Percentiles rank a stretch among this genome's conserved stretches.
Conservation (phyloP, 768 basidiomycete species). For the Macrolepiota dolichaula region DNA sequence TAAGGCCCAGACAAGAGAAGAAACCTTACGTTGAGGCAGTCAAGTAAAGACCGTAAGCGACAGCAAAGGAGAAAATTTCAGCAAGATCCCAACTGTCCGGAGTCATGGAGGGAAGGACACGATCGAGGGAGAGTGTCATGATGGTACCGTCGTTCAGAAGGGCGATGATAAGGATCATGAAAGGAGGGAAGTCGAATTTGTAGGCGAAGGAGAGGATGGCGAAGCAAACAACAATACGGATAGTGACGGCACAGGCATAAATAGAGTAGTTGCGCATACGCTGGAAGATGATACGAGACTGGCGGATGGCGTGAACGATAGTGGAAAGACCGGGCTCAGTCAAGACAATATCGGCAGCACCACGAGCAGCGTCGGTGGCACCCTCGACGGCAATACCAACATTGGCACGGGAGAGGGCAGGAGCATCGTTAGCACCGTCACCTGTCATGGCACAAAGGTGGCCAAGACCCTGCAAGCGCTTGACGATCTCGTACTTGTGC, state of each 20-base stretch:
- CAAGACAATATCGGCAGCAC: slow-evolving; percentile 97
- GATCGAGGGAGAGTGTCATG: slow-evolving; percentile 97
- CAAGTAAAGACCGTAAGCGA: slow-evolving; percentile 93
- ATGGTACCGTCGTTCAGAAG: slow-evolving; percentile 98
- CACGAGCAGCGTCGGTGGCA: slow-evolving; percentile 97
- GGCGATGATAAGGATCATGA: slow-evolving; percentile 99
- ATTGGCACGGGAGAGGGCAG: slow-evolving; percentile 96
- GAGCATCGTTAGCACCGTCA: slow-evolving; percentile 98
- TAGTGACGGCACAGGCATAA: slow-evolving; percentile 92
- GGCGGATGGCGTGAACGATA: slow-evolving; percentile 97
- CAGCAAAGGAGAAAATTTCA: slow-evolving; percentile 93
- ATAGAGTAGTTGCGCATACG: slow-evolving; percentile 99
- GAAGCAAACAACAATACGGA: slow-evolving; percentile 99
- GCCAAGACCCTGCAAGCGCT: slow-evolving; percentile 93
- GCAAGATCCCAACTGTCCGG: slow-evolving; percentile 96
- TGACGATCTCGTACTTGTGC: slow-evolving; percentile 99
- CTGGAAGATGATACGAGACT: slow-evolving; percentile 98
- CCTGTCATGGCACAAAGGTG: slow-evolving; percentile 99
- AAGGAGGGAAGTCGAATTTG: slow-evolving; percentile 98
- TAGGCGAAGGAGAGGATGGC: slow-evolving; percentile 94
- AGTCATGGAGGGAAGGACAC: slow-evolving; percentile 90
- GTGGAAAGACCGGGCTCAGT: slow-evolving; percentile 99
- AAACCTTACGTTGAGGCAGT: slow-evolving; percentile 85
- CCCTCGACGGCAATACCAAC: slow-evolving; percentile 99
- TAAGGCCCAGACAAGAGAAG: background rate